Conservation (phyloP, 2,329 filamentous ascomycete genomes). For the Alternaria sp. region DNA sequence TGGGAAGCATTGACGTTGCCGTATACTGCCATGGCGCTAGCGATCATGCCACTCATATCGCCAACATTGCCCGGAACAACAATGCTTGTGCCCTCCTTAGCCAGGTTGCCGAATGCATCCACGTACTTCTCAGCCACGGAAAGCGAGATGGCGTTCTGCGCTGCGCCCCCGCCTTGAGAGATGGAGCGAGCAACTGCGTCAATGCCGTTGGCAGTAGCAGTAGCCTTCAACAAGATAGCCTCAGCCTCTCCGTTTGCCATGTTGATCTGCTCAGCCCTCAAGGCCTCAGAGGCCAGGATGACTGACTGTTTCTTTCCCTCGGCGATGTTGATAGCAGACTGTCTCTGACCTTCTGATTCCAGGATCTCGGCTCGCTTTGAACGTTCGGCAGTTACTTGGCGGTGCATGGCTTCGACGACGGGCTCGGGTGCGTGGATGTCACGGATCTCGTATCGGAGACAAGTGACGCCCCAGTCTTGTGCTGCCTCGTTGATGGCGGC, state of each 20-base stretch:
- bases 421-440: conserved; percentile 95
- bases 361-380: conserved; percentile 98
- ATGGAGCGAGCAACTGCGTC: conserved; percentile 84
- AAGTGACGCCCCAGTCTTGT: conserved; percentile 95
- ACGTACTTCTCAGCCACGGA: conserved; percentile 98
- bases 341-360: conserved; percentile 94
- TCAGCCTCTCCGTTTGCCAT: conserved; percentile 90
- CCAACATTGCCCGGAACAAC: conserved; percentile 97
- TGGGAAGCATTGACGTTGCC: conserved; percentile 89
- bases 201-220: conserved; percentile 86
- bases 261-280: conserved; percentile 92
- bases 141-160: conserved; percentile 84
- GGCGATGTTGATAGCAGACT: conserved; percentile 98
- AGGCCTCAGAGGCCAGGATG: conserved; percentile 91
- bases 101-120: conserved; percentile 89
- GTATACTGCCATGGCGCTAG: conserved; percentile 92
- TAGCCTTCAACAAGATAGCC: conserved; percentile 85
- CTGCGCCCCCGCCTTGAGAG: conserved; percentile 73
- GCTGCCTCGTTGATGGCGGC: conserved; percentile 98
- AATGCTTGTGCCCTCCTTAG: conserved; percentile 93
- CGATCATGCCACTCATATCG: conserved; percentile 96
- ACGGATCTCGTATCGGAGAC: conserved; percentile 95
- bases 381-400: conserved; percentile 95
- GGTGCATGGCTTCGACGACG: conserved; percentile 97
- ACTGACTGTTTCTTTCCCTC: conserved; percentile 97